Evolutionary conservation across 345 rosid genomes (phyloP), one percentile per base, ranked within the genome.

Genomic region (Corchorus olitorius): DNA sequence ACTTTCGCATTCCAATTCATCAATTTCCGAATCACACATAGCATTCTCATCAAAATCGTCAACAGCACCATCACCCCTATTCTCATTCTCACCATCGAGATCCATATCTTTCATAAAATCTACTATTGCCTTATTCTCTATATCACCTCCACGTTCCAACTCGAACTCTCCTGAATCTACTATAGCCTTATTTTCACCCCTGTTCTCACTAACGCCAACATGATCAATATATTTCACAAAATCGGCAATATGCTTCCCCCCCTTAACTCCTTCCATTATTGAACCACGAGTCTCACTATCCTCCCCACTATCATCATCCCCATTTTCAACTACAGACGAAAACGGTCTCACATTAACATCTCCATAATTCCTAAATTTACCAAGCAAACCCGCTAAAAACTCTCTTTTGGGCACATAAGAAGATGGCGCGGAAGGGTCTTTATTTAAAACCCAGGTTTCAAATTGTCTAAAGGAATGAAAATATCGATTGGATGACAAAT

Each of bases 401-500:
- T 82, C 87, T 52, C 75, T 74, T 15, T 50, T 72, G 50, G 80
- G 85, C n/a, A 75, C 65, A 64, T 79, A 62, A 22, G 77, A 86
- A 55, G 66, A n/a, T 55, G 77, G 52, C 74, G 61, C 2, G 69
- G 59, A 55, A 13, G 43, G 85, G 70, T 63, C 66, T 74, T 55
- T 81, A 63, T 69, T 72, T 70, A 27, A 78, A 19, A 73, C 86
- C 82, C 81, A 34, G 61, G 56, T 19, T 54, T 80, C 72, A 16
- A 34, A 73, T 79, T 80, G 79, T 72, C 86, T 75, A 46, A 60
- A 72, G 79, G 88, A 84, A 76, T 80, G 81, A 13, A 86, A 85
- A 69, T 71, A 80, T 45, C 80, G 82, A 63, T 78, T 79, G 9
- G 77, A 78, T 4, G 62, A 65, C 2, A 78, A 61, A 80, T 75